These are phyloP conservation scores for Cyberlindnera lachancei DNA, from an alignment of 805 yeast species.

Conservation along the genomic window DNA sequence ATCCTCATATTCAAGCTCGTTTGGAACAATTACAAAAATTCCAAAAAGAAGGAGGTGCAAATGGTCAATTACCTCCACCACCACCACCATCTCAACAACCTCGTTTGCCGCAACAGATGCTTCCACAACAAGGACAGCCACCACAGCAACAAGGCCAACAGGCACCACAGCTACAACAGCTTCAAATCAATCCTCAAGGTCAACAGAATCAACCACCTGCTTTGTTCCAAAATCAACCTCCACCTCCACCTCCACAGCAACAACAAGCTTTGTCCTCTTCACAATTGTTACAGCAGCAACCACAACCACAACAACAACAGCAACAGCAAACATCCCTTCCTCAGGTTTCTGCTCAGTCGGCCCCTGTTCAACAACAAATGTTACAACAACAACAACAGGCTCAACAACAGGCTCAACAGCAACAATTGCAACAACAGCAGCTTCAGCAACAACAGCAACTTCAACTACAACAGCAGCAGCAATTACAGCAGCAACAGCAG, in stretches of 20 bases:
- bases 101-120: slow-evolving; percentile 54
- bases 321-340: slow-evolving; percentile 2
- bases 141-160: slow-evolving; percentile 16
- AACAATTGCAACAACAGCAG: slow-evolving; percentile 20
- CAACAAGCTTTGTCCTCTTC: not conserved
- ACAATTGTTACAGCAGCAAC: slow-evolving; percentile 2
- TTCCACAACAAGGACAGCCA: slow-evolving; percentile 30
- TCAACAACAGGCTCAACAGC: slow-evolving; percentile 1
- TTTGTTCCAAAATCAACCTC: slow-evolving; percentile 4
- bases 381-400: slow-evolving; percentile 1
- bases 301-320: slow-evolving; percentile 2
- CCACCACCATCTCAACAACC: slow-evolving; percentile 56
- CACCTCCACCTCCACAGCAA: slow-evolving; percentile 2
- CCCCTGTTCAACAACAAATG: slow-evolving; percentile 26
- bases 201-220: slow-evolving; percentile 25
- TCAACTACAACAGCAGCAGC: slow-evolving; percentile 1
- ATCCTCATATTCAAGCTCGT: slow-evolving; percentile 90
- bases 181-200: slow-evolving; percentile 21
- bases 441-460: slow-evolving; percentile 9
- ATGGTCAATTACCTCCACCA: slow-evolving; percentile 46
- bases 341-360: slow-evolving; percentile 24
- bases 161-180: slow-evolving; percentile 18
- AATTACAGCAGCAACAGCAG: slow-evolving; percentile 1
- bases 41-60: slow-evolving; percentile 61
- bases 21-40: slow-evolving; percentile 75